Evolutionary conservation across 2,329 filamentous ascomycete species (phyloP), one percentile per base, ranked within the genome.

Genomic region (Lachnellula suecica): DNA sequence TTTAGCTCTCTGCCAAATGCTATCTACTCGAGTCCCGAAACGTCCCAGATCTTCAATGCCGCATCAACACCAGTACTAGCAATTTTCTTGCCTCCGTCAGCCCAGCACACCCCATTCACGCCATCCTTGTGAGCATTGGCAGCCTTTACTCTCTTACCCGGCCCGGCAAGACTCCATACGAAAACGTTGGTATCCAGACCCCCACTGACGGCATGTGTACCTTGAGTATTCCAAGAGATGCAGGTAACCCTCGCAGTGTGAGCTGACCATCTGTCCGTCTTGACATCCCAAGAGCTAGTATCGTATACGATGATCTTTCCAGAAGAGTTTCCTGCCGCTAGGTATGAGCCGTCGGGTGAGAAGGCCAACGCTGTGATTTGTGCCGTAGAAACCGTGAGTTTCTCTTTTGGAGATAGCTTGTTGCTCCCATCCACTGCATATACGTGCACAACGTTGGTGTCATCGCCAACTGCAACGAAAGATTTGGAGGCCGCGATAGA

Each of bases 71-170:
- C 94, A 4, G 84, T 83, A 61, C 87, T 95, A 9, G 89, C 84
- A 45, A 97, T 78, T 72, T 82, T 89, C 17, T 71, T 71, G 52
- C 77, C 77, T 8, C 80, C 83, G 24, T 79, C 79, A 13, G 89
- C 78, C 91, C 93, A 99, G 11, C 81, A 81, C 15, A 97, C 87
- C 15, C 89, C 93, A 61, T 88, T 91, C 17, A 97, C 91, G 9
- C 94, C 94, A 66, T 97, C 94, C 74, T 97, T 97, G 74, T 99
- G 94, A 45, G 93, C 91, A 66, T 96, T 96, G 20, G 84, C 73
- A 13, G 85, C 87, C 75, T 94, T 93, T 61, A 95, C 82, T 61
- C 93, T 82, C 71, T 89, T 89, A 2, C 90, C 91, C 1, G 93
- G 93, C 67, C 90, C 89, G 40, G 77, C 74, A 37, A 97, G 71